Evolutionary conservation across 2,329 filamentous ascomycete species (phyloP), one percentile per base, ranked within the genome.

Genomic region (Paraphaeosphaeria minitans): DNA sequence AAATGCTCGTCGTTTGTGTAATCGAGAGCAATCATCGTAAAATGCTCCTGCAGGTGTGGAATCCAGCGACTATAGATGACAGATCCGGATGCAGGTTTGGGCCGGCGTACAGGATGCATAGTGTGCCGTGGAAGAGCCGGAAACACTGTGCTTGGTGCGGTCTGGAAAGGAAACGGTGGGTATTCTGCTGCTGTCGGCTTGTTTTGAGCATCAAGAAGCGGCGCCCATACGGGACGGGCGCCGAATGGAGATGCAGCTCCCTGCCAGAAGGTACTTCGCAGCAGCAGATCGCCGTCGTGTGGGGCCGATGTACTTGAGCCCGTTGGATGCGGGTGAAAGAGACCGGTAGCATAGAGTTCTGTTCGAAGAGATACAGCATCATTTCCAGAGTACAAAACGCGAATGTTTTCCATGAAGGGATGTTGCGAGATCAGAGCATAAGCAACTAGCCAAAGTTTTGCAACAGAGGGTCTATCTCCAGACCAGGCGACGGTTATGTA

Each of bases 11-110:
- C 71, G 68, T 91, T 80, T 33, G 82, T 70, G 76, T 85, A 90
- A 73, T 93, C 88, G 1, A 94, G 82, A 12, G 86, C 87, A n/a
- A 90, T 82, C 81, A 93, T 89, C 60, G 88, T 91, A 74, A 93
- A 93, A 64, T 86, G 89, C 80, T 93, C 88, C 60, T 86, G 81
- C 42, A 93, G 81, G 69, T 93, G 87, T 8, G 90, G 89, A 60
- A 93, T 88, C 80, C 88, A 93, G 57, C 91, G 87, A 71, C 89
- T 92, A 80, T 94, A 94, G 65, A 91, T 83, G 60, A 89, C 83
- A 1, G 87, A 84, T 3, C 89, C 89, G 0, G 89, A 88, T 1
- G 81, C 78, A 5, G 91, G 90, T 79, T 94, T 93, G 35, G 86
- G 83, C 1, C 87, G 86, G 9, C 91, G 87, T 8, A 89, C 81